These are phyloP conservation scores for Oryza officinalis DNA, from an alignment of 176 grass and related monocot species.

Conservation along the genomic window DNA sequence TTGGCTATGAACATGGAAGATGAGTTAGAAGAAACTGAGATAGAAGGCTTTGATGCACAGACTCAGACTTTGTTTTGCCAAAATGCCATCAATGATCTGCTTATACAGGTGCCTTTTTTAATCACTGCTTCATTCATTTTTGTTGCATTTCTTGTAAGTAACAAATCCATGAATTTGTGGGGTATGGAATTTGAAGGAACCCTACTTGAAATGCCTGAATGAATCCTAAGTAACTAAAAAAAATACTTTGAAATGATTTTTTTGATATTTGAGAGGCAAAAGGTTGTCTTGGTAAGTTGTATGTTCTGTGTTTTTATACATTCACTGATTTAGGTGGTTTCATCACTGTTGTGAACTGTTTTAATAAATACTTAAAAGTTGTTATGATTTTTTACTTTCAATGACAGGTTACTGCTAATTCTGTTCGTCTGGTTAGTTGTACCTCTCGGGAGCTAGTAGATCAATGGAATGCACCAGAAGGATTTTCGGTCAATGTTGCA, in stretches of 20 bases:
- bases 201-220: not conserved
- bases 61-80: conserved; percentile 94
- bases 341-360: not conserved
- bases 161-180: not conserved
- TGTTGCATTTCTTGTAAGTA: conserved; percentile 1
- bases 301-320: not conserved
- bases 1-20: conserved; percentile 98
- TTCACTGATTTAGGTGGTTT: not conserved
- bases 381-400: conserved; percentile 30
- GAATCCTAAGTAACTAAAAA: not conserved
- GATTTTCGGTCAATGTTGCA: conserved; percentile 92
- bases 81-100: conserved; percentile 83
- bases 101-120: conserved; percentile 64
- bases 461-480: conserved; percentile 88
- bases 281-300: conserved; percentile 1
- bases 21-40: conserved; percentile 92
- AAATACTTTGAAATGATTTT: not conserved
- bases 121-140: conserved; percentile 14
- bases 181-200: not conserved
- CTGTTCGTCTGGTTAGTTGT: conserved; percentile 82
- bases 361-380: conserved; percentile 16
- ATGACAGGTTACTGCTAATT: conserved; percentile 79
- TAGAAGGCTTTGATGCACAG: conserved; percentile 91
- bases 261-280: not conserved
- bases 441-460: conserved; percentile 80